Base-by-base conservation (phyloP, 2,329 filamentous ascomycete genomes). In the Stenocarpella maydis region DNA sequence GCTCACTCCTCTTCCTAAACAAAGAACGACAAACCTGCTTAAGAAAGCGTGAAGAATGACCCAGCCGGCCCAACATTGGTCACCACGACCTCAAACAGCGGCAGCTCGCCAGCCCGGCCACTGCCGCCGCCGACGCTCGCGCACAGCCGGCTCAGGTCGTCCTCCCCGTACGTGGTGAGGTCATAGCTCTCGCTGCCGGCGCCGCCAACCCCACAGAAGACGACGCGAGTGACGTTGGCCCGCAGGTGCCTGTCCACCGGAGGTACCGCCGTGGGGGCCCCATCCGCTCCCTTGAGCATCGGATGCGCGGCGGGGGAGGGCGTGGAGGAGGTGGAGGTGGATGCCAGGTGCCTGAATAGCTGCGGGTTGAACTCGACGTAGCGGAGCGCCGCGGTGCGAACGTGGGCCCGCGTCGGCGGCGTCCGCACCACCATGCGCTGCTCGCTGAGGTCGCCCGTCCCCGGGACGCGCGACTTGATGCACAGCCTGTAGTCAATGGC, bases 401-500 rank as follows among this genome's bases (percentile, higher is more conserved):
- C 65, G 34, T 67, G 47, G 19, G 37, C 9, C n/a, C 67, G 67
- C 54, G 70, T 69, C 31, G 67, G 67, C 41, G 55, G 28, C 21
- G 67, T 65, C 26, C 43, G 63, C 31, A 65, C 63, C 15, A 71
- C 17, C 28, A 67, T 53, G 63, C 67, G 67, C 49, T 69, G 60
- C 53, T 66, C 61, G 45, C 17, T 49, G 21, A 37, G 21, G 41
- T 49, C 64, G 39, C 34, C 50, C 21, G 52, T n/a, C n/a, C 52
- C 64, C 15, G 64, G 50, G 14, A 37, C 21, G 58, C 24, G 49
- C 19, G 55, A 49, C 31, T 37, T 69, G 70, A 71, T 67, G 55
- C 61, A 53, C 41, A 71, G 63, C 21, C 67, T 43, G 67, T 64
- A 71, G 67, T 71, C 67, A 43, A 69, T 65, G 17, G 47, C n/a